A percentile compares a stretch with the other conserved stretches of the same genome.
Evolutionary conservation across 768 basidiomycete species (phyloP).

Genomic region (Leccinum incarnatum): DNA sequence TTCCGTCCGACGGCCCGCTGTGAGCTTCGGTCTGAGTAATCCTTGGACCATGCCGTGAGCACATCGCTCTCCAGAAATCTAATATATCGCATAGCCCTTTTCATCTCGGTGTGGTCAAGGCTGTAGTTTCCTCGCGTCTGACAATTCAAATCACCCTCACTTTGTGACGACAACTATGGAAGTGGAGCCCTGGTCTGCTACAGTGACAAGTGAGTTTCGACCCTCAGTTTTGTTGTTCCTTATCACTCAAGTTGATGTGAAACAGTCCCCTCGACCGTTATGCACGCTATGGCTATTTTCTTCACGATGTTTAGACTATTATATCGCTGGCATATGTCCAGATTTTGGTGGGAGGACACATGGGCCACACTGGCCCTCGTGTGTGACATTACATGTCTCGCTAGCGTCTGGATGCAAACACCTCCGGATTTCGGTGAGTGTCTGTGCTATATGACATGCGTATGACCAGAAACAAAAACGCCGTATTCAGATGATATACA

Average conservation of each 20-base stretch:
- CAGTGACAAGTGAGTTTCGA: conserved; percentile 14
- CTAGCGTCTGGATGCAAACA: conserved; percentile 18
- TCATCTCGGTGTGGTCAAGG: background rate
- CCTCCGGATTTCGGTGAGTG: conserved; percentile 8
- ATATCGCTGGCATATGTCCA: conserved; percentile 20
- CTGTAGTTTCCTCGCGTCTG: background rate
- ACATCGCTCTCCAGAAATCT: background rate
- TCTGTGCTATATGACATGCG: background rate
- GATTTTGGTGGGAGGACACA: conserved; percentile 28
- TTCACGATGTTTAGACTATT: conserved; percentile 18
- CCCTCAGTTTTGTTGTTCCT: background rate
- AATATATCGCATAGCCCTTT: background rate
- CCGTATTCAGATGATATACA: background rate
- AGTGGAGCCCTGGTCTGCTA: conserved; percentile 5
- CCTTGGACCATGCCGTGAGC: conserved; percentile 1
- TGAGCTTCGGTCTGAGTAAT: background rate
- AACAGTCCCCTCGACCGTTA: conserved; percentile 17
- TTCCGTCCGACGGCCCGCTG: background rate
- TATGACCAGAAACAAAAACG: background rate
- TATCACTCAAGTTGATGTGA: background rate
- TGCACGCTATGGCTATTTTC: conserved; percentile 18
- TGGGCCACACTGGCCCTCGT: conserved; percentile 27
- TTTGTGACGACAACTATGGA: background rate
- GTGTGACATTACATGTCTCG: conserved; percentile 20
- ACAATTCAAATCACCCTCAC: background rate